These are phyloP conservation scores for Penicillium cinerascens DNA, from an alignment of 495 filamentous ascomycete species.

Conservation along the genomic window DNA sequence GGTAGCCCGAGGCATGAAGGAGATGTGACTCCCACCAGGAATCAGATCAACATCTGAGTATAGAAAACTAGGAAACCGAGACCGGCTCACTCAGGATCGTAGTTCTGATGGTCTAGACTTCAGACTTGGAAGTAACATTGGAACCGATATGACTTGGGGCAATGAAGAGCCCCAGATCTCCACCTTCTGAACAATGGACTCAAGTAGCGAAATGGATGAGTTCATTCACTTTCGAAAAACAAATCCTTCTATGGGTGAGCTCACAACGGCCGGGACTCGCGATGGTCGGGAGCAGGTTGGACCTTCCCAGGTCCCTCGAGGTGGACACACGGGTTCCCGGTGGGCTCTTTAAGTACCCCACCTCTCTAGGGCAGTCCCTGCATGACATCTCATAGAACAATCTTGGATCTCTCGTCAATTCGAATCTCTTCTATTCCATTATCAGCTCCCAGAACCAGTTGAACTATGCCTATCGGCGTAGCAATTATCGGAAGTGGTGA, in stretches of 20 bases:
- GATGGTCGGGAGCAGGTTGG: conserved; percentile 12
- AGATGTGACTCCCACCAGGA: neutral
- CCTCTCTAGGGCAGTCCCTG: conserved; percentile 9
- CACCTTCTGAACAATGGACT: neutral
- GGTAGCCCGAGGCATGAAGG: neutral
- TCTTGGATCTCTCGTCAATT: neutral
- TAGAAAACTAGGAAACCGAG: no score
- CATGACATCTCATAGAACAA: conserved; percentile 9
- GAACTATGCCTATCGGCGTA: conserved; percentile 46
- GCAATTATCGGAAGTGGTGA: conserved; percentile 68
- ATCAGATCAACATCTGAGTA: neutral
- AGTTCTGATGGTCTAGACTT: no score
- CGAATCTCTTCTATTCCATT: neutral
- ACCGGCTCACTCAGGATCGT: no score
- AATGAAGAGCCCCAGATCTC: neutral
- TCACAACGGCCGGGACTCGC: neutral
- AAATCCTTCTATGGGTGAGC: neutral
- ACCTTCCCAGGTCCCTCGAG: conserved; percentile 20
- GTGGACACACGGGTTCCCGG: conserved; percentile 6
- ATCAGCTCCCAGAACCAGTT: neutral
- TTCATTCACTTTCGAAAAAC: no score
- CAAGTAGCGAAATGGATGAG: neutral
- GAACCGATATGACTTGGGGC: no score
- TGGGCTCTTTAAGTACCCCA: conserved; percentile 16
- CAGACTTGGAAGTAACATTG: no score